Base-by-base conservation (phyloP, 768 basidiomycete species). In the Boletus sensibilis region DNA sequence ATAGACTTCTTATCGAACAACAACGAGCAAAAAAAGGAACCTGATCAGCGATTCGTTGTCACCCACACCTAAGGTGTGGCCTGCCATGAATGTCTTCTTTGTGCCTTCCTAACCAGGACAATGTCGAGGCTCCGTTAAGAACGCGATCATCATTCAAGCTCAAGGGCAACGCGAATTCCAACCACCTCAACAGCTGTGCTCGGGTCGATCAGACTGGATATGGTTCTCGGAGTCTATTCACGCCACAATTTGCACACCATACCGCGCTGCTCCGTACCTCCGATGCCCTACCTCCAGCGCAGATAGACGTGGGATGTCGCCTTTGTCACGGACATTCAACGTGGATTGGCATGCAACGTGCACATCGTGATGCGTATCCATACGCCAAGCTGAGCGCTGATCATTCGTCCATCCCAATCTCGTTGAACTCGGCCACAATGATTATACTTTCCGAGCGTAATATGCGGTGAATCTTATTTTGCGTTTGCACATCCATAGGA, bases 41-140 rank as follows among this genome's bases (percentile, higher is more conserved):
- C 23, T 53, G 60, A 58, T 63, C 60, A 53, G 52, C 51, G 43
- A 34, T 39, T 39, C 1, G 35, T 52, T 52, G 40, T 46, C 52
- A 45, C 21, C 56, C 68, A 40, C 66, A 64, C 68, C 58, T 46
- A 40, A 43, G 60, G 63, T 33, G 68, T 68, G 67, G 68, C 63
- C 18, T 11, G 47, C 47, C 33, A 38, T 46, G 52, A 58, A 46
- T n/a, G 47, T 58, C 52, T 48, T 41, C 50, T 35, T 50, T 57
- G 13, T 50, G 6, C 53, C 37, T 58, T 60, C 53, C 59, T 43
- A 42, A 59, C 27, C 29, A 37, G 66, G 54, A 51, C 48, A 38
- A 50, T 29, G 50, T 58, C 50, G 42, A 64, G 40, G 37, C 39
- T 58, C 67, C 66, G 67, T 50, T 45, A 25, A 69, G 40, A 48